phyloP scores from a whole-genome alignment of 495 filamentous ascomycete species.

The Chaetomidium leptoderma region DNA sequence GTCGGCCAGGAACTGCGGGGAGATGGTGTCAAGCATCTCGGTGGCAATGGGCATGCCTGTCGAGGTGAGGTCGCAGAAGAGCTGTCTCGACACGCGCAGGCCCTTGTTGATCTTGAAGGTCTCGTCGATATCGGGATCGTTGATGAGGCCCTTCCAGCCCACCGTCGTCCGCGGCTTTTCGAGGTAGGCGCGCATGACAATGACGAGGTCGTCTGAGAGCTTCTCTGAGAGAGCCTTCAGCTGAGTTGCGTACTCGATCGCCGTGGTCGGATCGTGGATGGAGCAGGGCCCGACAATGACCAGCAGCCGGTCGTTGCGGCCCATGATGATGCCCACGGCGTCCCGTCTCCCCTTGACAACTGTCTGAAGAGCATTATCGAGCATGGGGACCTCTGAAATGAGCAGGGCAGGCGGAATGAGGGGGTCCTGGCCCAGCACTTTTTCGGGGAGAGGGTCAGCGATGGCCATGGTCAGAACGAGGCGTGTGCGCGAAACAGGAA shows the following conservation, averaged over 20 bases:
- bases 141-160: conserved; percentile 98
- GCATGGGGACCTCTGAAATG: conserved; percentile 80
- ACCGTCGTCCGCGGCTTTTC: conserved; percentile 99
- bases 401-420: conserved; percentile 86
- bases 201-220: conserved; percentile 75
- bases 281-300: conserved; percentile 96
- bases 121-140: conserved; percentile 96
- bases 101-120: conserved; percentile 99
- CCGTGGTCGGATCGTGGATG: conserved; percentile 86
- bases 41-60: conserved; percentile 88
- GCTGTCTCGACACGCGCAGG: conserved; percentile 75
- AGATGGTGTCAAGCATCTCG: conserved; percentile 98
- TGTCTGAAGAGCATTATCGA: conserved; percentile 57
- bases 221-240: conserved; percentile 69
- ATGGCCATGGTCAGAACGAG: conserved; percentile 3
- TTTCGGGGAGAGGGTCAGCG: conserved; percentile 23
- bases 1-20: conserved; percentile 90
- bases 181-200: conserved; percentile 98
- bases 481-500: neutral
- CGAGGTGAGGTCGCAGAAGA: conserved; percentile 85
- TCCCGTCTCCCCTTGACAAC: conserved; percentile 81
- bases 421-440: conserved; percentile 93
- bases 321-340: conserved; percentile 76
- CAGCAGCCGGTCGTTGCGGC: conserved; percentile 75
- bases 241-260: conserved; percentile 78